Percentiles rank a stretch among this genome's conserved stretches.
These are phyloP conservation scores for Prillingera fragicola DNA, from an alignment of 1,284 basidiomycete species.

Conservation along the genomic window DNA sequence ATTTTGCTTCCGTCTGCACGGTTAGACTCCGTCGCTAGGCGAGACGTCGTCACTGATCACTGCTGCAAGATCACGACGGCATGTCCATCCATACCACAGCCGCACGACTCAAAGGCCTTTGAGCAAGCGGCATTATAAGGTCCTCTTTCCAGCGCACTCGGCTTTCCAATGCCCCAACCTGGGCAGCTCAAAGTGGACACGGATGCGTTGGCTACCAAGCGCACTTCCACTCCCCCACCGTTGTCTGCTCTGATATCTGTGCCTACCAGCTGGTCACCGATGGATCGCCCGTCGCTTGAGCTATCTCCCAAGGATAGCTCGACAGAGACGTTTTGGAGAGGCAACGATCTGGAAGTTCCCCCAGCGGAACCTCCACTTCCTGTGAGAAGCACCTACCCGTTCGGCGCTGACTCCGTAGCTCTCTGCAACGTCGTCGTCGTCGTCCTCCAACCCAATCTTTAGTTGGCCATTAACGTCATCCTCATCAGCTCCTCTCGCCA, in stretches of 20 bases:
- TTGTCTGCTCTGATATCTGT: conserved; percentile 10
- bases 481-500: background rate
- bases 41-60: too few species aligned
- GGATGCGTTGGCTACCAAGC: background rate
- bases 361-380: background rate
- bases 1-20: too few species aligned
- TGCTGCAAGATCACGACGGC: too few species aligned
- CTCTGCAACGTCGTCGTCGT: conserved; percentile 34
- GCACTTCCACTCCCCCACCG: conserved; percentile 3
- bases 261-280: conserved; percentile 7
- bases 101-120: too few species aligned
- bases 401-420: conserved; percentile 16
- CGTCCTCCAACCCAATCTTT: conserved; percentile 28
- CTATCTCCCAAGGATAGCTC: conserved; percentile 10
- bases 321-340: background rate
- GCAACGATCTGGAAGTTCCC: background rate
- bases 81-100: too few species aligned
- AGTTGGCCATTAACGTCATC: conserved; percentile 19
- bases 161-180: too few species aligned
- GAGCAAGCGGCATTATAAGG: too few species aligned
- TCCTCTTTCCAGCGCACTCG: too few species aligned
- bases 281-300: background rate
- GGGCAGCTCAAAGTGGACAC: conserved; percentile 12
- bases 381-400: background rate
- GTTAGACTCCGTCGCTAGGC: too few species aligned